Evolutionary conservation across 352 stramenopile species (phyloP), one percentile per base, ranked within the genome.

Genomic region (Pythium scleroteichum): DNA sequence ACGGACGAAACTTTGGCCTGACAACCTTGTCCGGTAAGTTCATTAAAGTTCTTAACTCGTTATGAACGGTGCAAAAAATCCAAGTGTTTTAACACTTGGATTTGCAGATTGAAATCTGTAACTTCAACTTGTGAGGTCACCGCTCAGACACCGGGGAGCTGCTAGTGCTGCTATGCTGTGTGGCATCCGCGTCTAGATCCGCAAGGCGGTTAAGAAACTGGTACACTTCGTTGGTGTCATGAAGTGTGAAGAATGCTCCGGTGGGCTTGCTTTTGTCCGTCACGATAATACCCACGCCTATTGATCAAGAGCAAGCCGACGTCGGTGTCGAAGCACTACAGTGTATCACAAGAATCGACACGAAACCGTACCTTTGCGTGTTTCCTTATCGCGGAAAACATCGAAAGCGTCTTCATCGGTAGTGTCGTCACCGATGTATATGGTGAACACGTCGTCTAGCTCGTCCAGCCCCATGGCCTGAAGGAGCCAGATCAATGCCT

Each of bases 391-490:
- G 27, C 82, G 75, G 49, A 94, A 89, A 22, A 92, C 79, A 46
- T 78, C 72, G 33, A 93, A 93, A 29, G 85, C 85, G 56, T 95
- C 85, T 70, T 96, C 89, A 40, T 97, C 89, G 19, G 89, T 97
- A 26, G 85, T 96, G 48, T 96, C 89, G 62, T 97, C 89, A 20
- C 89, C 89, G 46, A 97, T 96, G 78, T 96, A 97, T 72, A 97
- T 96, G 60, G 88, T 95, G 63, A 90, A 96, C 13, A 96, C 80
- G 12, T 92, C 73, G 27, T 92, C 79, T 29, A 75, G 62, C 50
- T 88, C 63, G 57, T 92, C 84, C 23, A 94, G 63, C 1, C 75
- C 80, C 10, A 96, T 73, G 29, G 79, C 73, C 47, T 94, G 64
- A 55, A 96, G 66, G 40, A 96, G 70, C 89, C 88, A 96, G 27